Conservation (phyloP, 371 early-diverging fungal genomes). For the Haplosporangium sp. region DNA sequence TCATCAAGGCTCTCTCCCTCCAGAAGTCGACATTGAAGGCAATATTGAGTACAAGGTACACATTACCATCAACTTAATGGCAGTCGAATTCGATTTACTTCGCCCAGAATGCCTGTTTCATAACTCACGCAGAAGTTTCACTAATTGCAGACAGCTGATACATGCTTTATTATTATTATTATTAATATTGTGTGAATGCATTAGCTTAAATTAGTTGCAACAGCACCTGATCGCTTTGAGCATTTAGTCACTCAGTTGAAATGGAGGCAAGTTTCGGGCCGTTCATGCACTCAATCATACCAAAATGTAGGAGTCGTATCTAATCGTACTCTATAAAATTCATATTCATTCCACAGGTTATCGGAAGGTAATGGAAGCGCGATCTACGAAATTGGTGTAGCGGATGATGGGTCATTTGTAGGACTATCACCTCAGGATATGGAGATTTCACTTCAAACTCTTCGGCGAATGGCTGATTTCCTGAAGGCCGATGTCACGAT, state of each 20-base stretch:
- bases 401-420: slow-evolving; percentile 87
- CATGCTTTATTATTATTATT: too few species aligned
- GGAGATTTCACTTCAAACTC: slow-evolving; percentile 68
- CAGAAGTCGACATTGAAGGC: slow-evolving; percentile 86
- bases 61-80: neutral
- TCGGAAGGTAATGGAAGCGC: slow-evolving; percentile 92
- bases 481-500: slow-evolving; percentile 68
- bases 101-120: slow-evolving; percentile 1
- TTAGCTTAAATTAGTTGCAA: slow-evolving; percentile 82
- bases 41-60: slow-evolving; percentile 90
- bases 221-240: slow-evolving; percentile 77
- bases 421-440: slow-evolving; percentile 72
- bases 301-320: neutral
- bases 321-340: neutral
- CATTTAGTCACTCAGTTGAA: slow-evolving; percentile 93
- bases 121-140: too few species aligned
- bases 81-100: slow-evolving; percentile 3
- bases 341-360: slow-evolving; percentile 59
- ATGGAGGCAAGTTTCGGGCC: slow-evolving; percentile 73
- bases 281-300: neutral
- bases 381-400: slow-evolving; percentile 91
- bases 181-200: neutral
- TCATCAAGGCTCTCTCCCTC: slow-evolving; percentile 70
- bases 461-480: slow-evolving; percentile 73
- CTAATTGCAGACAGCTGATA: too few species aligned